Percentiles rank a stretch among this genome's conserved stretches.
phyloP scores from a whole-genome alignment of 257 asterid species.

The Ophiorrhiza pumila region DNA sequence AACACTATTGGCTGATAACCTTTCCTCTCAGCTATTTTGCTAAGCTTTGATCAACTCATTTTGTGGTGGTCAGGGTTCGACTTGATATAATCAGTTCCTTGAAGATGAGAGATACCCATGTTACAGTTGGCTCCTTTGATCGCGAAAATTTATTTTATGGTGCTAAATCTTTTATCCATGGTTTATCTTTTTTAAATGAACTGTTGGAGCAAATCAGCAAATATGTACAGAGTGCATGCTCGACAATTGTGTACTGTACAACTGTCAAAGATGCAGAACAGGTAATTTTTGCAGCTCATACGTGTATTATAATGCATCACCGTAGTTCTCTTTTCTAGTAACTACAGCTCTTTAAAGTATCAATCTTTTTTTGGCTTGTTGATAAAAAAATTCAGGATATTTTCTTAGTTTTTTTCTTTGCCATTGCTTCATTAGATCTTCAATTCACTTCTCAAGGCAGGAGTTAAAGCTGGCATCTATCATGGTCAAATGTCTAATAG shows the following conservation, averaged over 20 bases:
- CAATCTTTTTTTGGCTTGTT: not conserved
- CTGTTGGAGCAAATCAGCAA: constrained; percentile 59
- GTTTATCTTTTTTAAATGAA: constrained; percentile 53
- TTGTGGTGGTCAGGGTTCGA: constrained; percentile 60
- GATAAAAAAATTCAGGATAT: not conserved
- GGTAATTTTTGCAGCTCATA: constrained; percentile 35
- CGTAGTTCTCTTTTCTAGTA: not conserved
- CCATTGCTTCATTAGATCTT: constrained; percentile 44
- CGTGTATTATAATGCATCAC: not conserved
- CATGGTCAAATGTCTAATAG: constrained; percentile 86
- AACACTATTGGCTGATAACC: not conserved
- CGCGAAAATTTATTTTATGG: constrained; percentile 88
- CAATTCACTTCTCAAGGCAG: constrained; percentile 46
- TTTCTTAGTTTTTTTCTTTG: not conserved
- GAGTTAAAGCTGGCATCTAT: constrained; percentile 76
- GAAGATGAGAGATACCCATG: constrained; percentile 65
- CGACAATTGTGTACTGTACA: constrained; percentile 80
- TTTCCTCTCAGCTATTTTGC: not conserved
- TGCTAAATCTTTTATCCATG: constrained; percentile 56
- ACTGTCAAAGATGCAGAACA: constrained; percentile 85
- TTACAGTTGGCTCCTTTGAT: constrained; percentile 86
- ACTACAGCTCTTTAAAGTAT: not conserved
- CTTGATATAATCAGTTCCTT: constrained; percentile 63
- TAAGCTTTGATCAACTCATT: constrained; percentile 16
- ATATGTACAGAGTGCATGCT: constrained; percentile 47